Evolutionary conservation across 2,329 filamentous ascomycete species (phyloP).

Genomic region (Pseudovirgaria hyperparasitica): DNA sequence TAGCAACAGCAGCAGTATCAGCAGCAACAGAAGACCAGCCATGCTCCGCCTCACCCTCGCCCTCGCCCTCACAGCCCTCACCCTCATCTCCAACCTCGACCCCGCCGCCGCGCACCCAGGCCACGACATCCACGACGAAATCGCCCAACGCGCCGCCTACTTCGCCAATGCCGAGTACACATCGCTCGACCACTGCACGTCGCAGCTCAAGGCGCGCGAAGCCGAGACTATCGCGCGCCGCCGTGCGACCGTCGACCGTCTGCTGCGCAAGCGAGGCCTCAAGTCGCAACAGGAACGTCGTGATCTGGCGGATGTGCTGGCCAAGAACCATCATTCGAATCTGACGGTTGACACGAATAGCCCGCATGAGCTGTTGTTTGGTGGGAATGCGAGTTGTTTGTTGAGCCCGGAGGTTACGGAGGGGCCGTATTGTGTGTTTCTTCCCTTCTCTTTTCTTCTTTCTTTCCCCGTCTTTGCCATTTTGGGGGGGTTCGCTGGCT

Average conservation of each 20-base stretch:
- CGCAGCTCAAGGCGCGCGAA: slow-evolving; percentile 26
- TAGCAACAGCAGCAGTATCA: too few relatives aligned
- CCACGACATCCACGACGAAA: slow-evolving; percentile 22
- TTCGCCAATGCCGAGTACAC: slow-evolving; percentile 25
- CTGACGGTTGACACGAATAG: slow-evolving; percentile 8
- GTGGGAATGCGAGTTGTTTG: slow-evolving; percentile 16
- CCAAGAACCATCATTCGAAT: slow-evolving; percentile 11
- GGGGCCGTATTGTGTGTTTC: slow-evolving; percentile 24
- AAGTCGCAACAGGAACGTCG: too few relatives aligned
- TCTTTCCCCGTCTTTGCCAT: too few relatives aligned
- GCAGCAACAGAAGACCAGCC: too few relatives aligned
- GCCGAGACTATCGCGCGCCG: slow-evolving; percentile 26
- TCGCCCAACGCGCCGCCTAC: slow-evolving; percentile 17
- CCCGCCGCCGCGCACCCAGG: slow-evolving; percentile 32
- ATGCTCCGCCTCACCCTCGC: too few relatives aligned
- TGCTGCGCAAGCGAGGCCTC: slow-evolving; percentile 20
- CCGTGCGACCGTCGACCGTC: slow-evolving; percentile 24
- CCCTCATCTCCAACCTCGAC: too few relatives aligned
- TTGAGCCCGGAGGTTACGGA: slow-evolving; percentile 20
- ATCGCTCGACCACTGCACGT: slow-evolving; percentile 24
- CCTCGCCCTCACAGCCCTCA: too few relatives aligned
- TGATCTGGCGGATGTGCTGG: slow-evolving; percentile 14
- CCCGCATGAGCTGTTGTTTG: slow-evolving; percentile 11
- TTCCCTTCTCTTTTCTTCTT: too few relatives aligned
- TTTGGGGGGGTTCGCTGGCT: too few relatives aligned